Conservation (phyloP, 1,284 basidiomycete species). For the Rhodotorula sp. region DNA sequence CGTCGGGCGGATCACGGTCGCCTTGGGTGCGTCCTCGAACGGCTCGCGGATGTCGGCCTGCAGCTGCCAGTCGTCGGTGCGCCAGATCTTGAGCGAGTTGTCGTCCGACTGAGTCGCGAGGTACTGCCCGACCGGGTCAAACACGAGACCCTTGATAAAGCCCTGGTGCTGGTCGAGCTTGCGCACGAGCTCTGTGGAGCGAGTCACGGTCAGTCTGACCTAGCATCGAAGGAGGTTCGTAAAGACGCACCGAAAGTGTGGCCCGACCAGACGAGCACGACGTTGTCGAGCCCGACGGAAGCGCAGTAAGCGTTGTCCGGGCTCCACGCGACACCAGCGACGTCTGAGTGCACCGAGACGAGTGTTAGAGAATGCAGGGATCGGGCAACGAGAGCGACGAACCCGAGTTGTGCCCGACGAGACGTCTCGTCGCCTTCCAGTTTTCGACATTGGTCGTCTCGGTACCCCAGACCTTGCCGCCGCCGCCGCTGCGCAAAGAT, state of each 20-base stretch:
- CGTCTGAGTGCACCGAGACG: conserved; percentile 60
- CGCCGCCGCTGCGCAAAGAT: conserved; percentile 60
- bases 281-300: conserved; percentile 89
- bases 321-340: conserved; percentile 94
- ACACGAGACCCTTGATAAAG: conserved; percentile 98
- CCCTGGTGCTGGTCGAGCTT: conserved; percentile 88
- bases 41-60: conserved; percentile 83
- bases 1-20: conserved; percentile 89
- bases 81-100: conserved; percentile 94
- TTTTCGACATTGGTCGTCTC: conserved; percentile 95
- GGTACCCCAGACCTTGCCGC: conserved; percentile 84
- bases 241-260: conserved; percentile 68
- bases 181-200: conserved; percentile 66
- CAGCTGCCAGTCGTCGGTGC: conserved; percentile 85
- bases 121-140: conserved; percentile 96
- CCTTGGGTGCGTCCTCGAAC: conserved; percentile 89
- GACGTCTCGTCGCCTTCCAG: conserved; percentile 88
- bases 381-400: conserved; percentile 31
- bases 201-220: neutral
- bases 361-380: neutral
- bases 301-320: conserved; percentile 87
- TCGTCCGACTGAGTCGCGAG: conserved; percentile 97
- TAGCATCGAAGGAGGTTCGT: fast-evolving
- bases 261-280: conserved; percentile 90
- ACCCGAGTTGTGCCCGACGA: conserved; percentile 94